Percentiles rank a stretch among this genome's conserved stretches.
Conservation (phyloP, 2,329 filamentous ascomycete genomes). For the Hymenoscyphus salicellus region DNA sequence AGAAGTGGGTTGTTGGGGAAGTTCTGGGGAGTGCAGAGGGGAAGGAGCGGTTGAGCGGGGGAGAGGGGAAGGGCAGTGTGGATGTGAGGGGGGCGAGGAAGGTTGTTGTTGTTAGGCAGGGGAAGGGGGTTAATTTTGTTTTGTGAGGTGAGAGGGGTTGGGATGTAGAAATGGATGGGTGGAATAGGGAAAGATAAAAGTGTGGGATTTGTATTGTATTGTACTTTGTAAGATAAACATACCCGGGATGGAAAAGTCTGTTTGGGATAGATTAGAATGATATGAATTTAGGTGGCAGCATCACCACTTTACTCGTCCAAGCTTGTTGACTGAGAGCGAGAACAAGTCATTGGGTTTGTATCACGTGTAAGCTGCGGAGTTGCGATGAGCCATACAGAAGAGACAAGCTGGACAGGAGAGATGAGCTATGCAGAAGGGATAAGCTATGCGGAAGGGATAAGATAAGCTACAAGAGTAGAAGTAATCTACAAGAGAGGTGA, state of each 20-base stretch:
- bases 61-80: conserved; percentile 30
- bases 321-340: no score
- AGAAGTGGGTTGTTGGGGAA: conserved; percentile 59
- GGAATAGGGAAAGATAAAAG: not conserved
- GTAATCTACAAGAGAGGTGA: no score
- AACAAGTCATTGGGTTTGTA: no score
- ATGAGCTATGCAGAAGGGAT: no score
- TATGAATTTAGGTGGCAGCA: no score
- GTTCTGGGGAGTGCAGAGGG: conserved; percentile 63
- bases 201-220: not conserved
- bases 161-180: not conserved
- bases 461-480: no score
- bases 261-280: not conserved
- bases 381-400: no score
- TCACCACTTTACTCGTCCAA: no score
- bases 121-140: conserved; percentile 74
- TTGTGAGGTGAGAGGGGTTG: not conserved
- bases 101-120: conserved; percentile 63
- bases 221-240: not conserved
- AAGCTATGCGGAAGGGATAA: no score
- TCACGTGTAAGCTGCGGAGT: no score
- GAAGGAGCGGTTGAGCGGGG: conserved; percentile 41
- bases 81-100: conserved; percentile 55
- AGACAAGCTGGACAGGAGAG: no score
- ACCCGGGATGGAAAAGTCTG: not conserved